Evolutionary conservation across 2,329 filamentous ascomycete genomes (phyloP).

Genomic region (Ascosphaera aggregata): DNA sequence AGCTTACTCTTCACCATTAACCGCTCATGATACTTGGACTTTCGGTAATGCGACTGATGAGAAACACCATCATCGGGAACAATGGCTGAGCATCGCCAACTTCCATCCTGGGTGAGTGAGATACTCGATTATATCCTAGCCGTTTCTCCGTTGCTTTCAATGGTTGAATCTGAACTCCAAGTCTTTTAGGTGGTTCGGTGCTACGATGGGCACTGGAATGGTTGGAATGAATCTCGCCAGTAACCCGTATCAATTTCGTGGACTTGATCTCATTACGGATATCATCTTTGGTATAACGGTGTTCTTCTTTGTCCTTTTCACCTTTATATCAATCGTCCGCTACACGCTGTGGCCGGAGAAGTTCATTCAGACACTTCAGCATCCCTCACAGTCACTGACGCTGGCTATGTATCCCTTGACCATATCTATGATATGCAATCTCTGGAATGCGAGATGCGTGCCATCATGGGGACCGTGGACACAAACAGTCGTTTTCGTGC

Average conservation of each 20-base stretch:
- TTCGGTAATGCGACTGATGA: neutral
- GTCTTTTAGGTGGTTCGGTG: slow-evolving; percentile 26
- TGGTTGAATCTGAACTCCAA: neutral
- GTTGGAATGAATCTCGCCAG: slow-evolving; percentile 38
- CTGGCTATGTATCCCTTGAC: slow-evolving; percentile 42
- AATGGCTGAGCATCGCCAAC: slow-evolving; percentile 6
- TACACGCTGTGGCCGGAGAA: slow-evolving; percentile 39
- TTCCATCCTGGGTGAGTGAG: slow-evolving; percentile 5
- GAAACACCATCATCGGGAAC: slow-evolving; percentile 2
- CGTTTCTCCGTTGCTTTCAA: neutral
- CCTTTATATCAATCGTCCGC: slow-evolving; percentile 30
- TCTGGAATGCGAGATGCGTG: slow-evolving; percentile 33
- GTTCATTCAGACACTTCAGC: slow-evolving; percentile 38
- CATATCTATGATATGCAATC: slow-evolving; percentile 39
- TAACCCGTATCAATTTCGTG: slow-evolving; percentile 35
- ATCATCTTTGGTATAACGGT: slow-evolving; percentile 38
- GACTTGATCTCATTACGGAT: slow-evolving; percentile 36
- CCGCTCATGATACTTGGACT: neutral
- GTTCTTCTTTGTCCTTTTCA: slow-evolving; percentile 31
- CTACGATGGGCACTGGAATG: slow-evolving; percentile 45
- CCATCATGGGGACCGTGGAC: slow-evolving; percentile 32
- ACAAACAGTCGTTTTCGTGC: slow-evolving; percentile 21
- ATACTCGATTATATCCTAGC: neutral
- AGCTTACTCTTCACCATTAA: neutral
- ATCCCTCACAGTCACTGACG: slow-evolving; percentile 41